Evolutionary conservation across 257 asterid species (phyloP).

Genomic region (Echites panduratus): DNA sequence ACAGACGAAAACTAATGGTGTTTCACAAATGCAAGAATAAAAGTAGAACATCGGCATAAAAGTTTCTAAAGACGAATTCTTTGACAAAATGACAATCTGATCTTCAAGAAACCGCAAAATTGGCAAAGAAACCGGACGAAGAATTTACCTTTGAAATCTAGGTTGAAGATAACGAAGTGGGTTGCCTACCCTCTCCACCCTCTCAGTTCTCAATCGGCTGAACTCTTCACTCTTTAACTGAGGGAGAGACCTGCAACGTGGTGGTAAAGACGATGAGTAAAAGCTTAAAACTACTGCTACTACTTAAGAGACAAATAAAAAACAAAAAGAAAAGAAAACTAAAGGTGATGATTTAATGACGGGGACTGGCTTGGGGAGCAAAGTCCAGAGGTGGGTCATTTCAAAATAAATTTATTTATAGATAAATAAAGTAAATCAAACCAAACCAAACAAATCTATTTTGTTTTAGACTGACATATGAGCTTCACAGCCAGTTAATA

Average conservation of each 20-base stretch:
- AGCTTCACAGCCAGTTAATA: no score
- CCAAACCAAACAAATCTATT: no score
- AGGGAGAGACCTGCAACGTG: not conserved
- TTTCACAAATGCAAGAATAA: not conserved
- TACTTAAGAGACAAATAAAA: not conserved
- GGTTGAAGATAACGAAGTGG: constrained; percentile 19
- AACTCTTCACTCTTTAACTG: not conserved
- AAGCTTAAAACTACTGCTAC: not conserved
- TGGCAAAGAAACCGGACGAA: constrained; percentile 1
- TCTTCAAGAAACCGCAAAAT: not conserved
- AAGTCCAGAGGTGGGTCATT: no score
- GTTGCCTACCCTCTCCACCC: constrained; percentile 9
- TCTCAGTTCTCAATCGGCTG: not conserved
- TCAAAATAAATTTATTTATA: no score
- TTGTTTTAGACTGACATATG: no score
- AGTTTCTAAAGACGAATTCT: constrained; percentile 3
- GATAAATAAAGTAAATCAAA: no score
- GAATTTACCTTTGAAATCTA: constrained; percentile 25
- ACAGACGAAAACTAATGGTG: not conserved
- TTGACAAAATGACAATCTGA: constrained; percentile 9
- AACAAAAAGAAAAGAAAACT: not conserved
- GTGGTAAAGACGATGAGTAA: not conserved
- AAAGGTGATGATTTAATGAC: not conserved
- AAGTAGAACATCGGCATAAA: not conserved
- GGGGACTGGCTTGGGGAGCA: no score